Evolutionary conservation across 345 rosid species (phyloP).

Genomic region (Gossypioides kirkii): DNA sequence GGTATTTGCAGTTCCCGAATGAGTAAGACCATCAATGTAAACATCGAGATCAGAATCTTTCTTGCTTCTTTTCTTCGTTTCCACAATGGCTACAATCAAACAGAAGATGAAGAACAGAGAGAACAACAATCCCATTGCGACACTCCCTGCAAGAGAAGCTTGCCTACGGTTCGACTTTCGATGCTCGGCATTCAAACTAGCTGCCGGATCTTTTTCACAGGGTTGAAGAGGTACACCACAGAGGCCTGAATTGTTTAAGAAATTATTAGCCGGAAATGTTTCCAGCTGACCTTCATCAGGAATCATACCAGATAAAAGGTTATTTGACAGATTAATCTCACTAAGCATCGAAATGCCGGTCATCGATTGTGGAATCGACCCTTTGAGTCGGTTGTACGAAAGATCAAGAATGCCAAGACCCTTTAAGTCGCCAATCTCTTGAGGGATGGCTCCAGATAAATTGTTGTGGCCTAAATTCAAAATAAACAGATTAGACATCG

Average conservation of each 20-base stretch:
- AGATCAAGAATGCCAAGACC: slow-evolving; percentile 81
- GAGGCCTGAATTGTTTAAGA: slow-evolving; percentile 72
- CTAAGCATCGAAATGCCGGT: slow-evolving; percentile 48
- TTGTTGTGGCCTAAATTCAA: slow-evolving; percentile 81
- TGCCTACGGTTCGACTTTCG: slow-evolving; percentile 46
- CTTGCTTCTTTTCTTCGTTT: slow-evolving; percentile 65
- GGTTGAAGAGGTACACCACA: slow-evolving; percentile 73
- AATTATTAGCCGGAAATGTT: slow-evolving; percentile 57
- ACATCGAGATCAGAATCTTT: slow-evolving; percentile 54
- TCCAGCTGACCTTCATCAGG: slow-evolving; percentile 81
- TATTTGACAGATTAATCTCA: slow-evolving; percentile 74
- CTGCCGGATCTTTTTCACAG: slow-evolving; percentile 31
- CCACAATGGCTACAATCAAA: slow-evolving; percentile 52
- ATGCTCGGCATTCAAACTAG: slow-evolving; percentile 30
- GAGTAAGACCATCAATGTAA: slow-evolving; percentile 54
- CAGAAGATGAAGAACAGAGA: slow-evolving; percentile 74
- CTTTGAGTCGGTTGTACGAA: slow-evolving; percentile 62
- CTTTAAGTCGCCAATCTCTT: slow-evolving; percentile 62
- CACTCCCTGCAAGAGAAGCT: slow-evolving; percentile 61
- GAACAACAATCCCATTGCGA: slow-evolving; percentile 86
- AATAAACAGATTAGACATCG: slow-evolving; percentile 58
- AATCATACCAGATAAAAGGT: slow-evolving; percentile 59
- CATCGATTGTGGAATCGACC: slow-evolving; percentile 64
- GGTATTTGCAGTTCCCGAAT: slow-evolving; percentile 58
- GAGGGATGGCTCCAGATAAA: slow-evolving; percentile 65